A percentile compares a stretch with the other conserved stretches of the same genome.
These are phyloP conservation scores for Annona squamosa DNA, from an alignment of 164 flowering plant genomes.

Conservation along the genomic window DNA sequence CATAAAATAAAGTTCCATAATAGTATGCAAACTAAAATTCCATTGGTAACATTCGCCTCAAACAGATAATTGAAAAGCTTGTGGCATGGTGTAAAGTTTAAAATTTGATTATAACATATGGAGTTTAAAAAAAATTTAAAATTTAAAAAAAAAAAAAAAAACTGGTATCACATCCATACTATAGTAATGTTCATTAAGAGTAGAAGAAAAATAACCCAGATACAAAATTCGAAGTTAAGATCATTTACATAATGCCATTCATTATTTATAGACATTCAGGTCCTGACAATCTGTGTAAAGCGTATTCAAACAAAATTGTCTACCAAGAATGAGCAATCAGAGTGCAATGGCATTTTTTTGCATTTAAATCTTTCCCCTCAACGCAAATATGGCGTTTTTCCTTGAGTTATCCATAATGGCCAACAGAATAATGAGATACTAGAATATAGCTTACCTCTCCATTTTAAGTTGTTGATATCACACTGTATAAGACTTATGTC, in stretches of 20 bases:
- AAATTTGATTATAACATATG: not conserved
- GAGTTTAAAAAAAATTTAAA: not conserved
- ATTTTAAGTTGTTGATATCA: slow-evolving; percentile 50
- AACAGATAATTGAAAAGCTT: not conserved
- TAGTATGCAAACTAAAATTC: not conserved
- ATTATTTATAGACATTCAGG: not conserved
- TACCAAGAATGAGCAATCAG: not conserved
- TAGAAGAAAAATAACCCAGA: not conserved
- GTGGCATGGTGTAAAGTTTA: not conserved
- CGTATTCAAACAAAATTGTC: not conserved
- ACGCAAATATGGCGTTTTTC: not conserved
- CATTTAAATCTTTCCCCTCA: not conserved
- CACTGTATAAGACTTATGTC: slow-evolving; percentile 69
- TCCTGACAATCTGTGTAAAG: not conserved
- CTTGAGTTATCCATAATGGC: not conserved
- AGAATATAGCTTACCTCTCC: slow-evolving; percentile 44
- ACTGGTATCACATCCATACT: not conserved
- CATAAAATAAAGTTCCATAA: not conserved
- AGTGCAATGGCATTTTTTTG: not conserved
- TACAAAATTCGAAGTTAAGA: not conserved
- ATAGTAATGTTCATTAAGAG: not conserved
- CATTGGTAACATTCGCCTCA: not conserved
- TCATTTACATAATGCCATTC: not conserved
- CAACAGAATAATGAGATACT: not conserved
- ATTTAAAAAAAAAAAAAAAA: too few species aligned